Conservation (phyloP, 306 rosid genomes). For the Vigna hirtella region DNA sequence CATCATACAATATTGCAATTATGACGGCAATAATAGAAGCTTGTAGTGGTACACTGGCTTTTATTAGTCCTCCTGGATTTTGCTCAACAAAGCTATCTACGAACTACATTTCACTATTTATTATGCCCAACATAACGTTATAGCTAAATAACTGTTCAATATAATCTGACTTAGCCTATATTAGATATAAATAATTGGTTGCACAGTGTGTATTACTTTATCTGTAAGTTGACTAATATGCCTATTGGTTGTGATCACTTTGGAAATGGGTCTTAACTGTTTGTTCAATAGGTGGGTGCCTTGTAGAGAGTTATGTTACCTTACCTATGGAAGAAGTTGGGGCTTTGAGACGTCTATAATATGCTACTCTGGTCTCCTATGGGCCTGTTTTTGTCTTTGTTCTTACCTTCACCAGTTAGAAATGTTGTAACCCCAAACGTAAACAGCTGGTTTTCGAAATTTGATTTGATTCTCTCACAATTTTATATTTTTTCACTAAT, state of each 20-base stretch:
- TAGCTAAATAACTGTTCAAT: background rate
- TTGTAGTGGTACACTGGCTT: background rate
- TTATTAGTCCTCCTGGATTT: background rate
- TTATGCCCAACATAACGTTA: background rate
- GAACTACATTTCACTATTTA: background rate
- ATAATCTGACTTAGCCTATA: background rate
- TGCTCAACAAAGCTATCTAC: background rate
- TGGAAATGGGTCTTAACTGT: background rate
- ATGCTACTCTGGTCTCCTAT: conserved; percentile 21
- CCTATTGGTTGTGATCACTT: conserved; percentile 16
- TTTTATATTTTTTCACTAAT: conserved; percentile 20
- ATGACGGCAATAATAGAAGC: background rate
- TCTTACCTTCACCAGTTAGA: background rate
- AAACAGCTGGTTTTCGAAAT: background rate
- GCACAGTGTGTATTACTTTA: conserved; percentile 1
- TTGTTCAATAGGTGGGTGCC: background rate
- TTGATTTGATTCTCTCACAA: conserved; percentile 17
- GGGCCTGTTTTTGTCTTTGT: background rate
- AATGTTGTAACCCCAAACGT: background rate
- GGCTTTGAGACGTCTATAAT: conserved; percentile 7
- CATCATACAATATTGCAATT: background rate
- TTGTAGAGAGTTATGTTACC: conserved; percentile 4
- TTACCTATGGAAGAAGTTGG: background rate
- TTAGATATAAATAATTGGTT: conserved; percentile 8
- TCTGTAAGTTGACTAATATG: background rate